A percentile compares a stretch with the other conserved stretches of the same genome.
phyloP scores from a whole-genome alignment of 257 asterid genomes.

The Nicotiana attenuata region DNA sequence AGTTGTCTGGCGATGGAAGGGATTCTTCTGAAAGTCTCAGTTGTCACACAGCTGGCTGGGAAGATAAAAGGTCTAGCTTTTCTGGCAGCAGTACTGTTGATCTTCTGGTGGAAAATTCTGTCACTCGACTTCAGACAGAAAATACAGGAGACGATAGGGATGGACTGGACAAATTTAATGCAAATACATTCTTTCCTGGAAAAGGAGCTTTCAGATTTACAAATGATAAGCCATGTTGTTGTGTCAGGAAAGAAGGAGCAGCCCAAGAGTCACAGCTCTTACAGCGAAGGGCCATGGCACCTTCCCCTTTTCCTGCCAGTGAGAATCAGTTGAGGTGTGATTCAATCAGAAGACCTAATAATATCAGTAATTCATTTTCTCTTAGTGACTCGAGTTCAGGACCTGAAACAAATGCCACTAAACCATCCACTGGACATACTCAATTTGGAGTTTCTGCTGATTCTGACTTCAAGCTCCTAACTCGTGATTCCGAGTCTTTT shows the following conservation, averaged over 20 bases:
- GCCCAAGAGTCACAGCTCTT: constrained; percentile 41
- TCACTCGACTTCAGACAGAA: constrained; percentile 19
- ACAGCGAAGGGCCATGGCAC: constrained; percentile 28
- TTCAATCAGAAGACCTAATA: constrained; percentile 15
- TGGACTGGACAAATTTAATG: constrained; percentile 23
- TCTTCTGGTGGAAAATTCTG: constrained; percentile 28
- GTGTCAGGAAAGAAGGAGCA: constrained; percentile 59
- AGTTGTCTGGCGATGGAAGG: constrained; percentile 26
- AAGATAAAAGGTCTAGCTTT: constrained; percentile 26
- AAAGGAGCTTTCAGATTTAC: constrained; percentile 24
- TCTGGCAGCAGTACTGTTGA: constrained; percentile 22
- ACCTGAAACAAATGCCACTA: constrained; percentile 16
- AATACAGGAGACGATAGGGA: constrained; percentile 22
- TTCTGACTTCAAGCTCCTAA: constrained; percentile 35
- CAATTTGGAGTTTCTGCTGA: constrained; percentile 25
- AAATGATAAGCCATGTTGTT: constrained; percentile 54
- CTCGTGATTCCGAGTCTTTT: constrained; percentile 28
- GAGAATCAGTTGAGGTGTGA: constrained; percentile 30
- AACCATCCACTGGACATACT: constrained; percentile 18
- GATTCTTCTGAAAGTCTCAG: constrained; percentile 1
- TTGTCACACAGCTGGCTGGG: constrained; percentile 15
- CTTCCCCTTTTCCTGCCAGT: constrained; percentile 26
- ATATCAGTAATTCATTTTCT: constrained; percentile 24
- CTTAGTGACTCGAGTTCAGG: constrained; percentile 20
- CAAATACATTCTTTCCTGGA: constrained; percentile 20